These are phyloP conservation scores for Lantana camara DNA, from an alignment of 257 asterid species.

Conservation along the genomic window DNA sequence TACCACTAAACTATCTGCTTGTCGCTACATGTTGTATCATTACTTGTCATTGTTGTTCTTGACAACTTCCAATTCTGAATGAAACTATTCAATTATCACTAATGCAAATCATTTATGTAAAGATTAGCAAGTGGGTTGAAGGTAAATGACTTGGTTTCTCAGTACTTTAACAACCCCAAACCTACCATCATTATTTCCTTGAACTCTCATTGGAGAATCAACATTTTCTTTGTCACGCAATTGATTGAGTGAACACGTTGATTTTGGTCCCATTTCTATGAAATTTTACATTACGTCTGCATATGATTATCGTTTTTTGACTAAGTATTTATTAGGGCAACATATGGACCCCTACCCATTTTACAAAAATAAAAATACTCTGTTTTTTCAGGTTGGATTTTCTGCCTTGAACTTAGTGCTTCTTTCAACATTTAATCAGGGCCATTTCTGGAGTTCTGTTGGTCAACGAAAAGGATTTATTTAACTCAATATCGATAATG, in stretches of 20 bases:
- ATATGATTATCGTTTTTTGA: not conserved
- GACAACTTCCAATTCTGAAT: not conserved
- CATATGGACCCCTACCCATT: not conserved
- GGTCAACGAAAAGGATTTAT: too few relatives aligned
- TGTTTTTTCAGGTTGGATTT: too few relatives aligned
- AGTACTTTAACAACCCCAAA: constrained; percentile 39
- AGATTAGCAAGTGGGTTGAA: constrained; percentile 21
- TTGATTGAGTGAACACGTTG: constrained; percentile 33
- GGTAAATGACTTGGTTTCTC: constrained; percentile 19
- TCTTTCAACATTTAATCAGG: not conserved
- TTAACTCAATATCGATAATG: not conserved
- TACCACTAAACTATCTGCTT: too few relatives aligned
- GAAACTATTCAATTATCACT: too few relatives aligned
- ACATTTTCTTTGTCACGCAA: constrained; percentile 34
- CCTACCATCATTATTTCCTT: constrained; percentile 40
- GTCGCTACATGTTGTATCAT: too few relatives aligned
- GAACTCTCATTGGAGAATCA: constrained; percentile 23
- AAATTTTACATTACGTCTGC: not conserved
- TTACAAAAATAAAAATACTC: too few relatives aligned
- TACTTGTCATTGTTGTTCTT: not conserved
- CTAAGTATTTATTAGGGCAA: not conserved
- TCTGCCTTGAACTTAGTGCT: too few relatives aligned
- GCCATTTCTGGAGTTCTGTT: not conserved
- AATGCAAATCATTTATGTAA: not conserved
- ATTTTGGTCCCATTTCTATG: constrained; percentile 31